Evolutionary conservation across 2,329 filamentous ascomycete genomes (phyloP).

Genomic region (Salinomyces thailandicus): DNA sequence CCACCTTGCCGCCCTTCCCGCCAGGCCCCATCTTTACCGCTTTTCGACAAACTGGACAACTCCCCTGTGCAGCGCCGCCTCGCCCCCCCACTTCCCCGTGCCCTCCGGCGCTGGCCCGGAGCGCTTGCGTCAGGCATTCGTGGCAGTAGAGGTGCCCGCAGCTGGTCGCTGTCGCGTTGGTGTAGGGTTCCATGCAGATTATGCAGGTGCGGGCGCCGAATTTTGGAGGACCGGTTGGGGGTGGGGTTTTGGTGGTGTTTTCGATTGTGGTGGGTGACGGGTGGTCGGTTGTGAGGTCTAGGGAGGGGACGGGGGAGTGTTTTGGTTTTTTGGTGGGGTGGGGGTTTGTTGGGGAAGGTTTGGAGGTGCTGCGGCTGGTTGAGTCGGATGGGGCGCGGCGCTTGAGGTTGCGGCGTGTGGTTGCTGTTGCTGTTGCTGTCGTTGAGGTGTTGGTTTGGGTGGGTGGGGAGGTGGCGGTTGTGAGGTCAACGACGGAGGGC

Average conservation of each 20-base stretch:
- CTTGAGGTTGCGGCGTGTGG: too few species aligned
- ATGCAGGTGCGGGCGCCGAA: slow-evolving; percentile 47
- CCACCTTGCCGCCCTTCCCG: slow-evolving; percentile 31
- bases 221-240: slow-evolving; percentile 20
- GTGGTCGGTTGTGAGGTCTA: too few species aligned
- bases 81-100: too few species aligned
- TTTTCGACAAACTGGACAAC: slow-evolving; percentile 40
- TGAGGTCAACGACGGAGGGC: slow-evolving; percentile 7
- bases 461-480: background rate
- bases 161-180: slow-evolving; percentile 48
- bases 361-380: too few species aligned
- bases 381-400: too few species aligned
- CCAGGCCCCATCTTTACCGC: slow-evolving; percentile 31
- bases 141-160: slow-evolving; percentile 58
- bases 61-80: slow-evolving; percentile 33
- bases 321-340: too few species aligned
- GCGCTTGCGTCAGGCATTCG: slow-evolving; percentile 50
- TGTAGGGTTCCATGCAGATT: slow-evolving; percentile 53
- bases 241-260: too few species aligned
- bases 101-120: slow-evolving; percentile 46
- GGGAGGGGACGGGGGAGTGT: too few species aligned
- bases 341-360: too few species aligned
- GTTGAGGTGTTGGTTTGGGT: too few species aligned
- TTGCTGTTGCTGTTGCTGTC: slow-evolving; percentile 34
- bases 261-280: too few species aligned